A percentile compares a stretch with the other conserved stretches of the same genome.
phyloP scores from a whole-genome alignment of 345 rosid species.

The Gossypium anomalum region DNA sequence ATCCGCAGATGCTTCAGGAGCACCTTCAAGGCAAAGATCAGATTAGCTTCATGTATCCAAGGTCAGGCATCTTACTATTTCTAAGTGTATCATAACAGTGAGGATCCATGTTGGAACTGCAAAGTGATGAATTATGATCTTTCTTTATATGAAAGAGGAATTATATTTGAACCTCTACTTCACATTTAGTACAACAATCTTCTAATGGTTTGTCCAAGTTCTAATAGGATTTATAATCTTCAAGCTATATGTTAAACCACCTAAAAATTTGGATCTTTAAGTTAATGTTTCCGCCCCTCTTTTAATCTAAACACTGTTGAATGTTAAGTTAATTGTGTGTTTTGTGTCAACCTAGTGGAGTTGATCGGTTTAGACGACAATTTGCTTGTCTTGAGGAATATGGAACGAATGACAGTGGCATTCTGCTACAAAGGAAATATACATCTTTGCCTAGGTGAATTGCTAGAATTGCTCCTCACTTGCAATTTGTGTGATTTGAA shows the following conservation, averaged over 20 bases:
- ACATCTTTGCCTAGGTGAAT: conserved; percentile 82
- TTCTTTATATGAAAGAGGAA: too few species aligned
- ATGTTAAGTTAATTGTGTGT: not conserved
- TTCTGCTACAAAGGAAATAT: conserved; percentile 64
- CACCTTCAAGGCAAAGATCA: conserved; percentile 71
- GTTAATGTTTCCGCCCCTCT: not conserved
- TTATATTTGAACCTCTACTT: too few species aligned
- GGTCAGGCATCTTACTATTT: conserved; percentile 37
- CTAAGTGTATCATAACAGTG: not conserved
- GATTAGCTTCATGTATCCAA: conserved; percentile 79
- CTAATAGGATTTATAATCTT: not conserved
- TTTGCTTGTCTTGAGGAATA: conserved; percentile 83
- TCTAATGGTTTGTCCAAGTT: not conserved
- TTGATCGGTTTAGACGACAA: conserved; percentile 71
- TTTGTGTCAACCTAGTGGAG: conserved; percentile 46
- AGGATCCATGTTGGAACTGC: not conserved
- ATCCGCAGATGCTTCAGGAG: conserved; percentile 72
- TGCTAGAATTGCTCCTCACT: not conserved
- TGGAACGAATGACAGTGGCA: conserved; percentile 44
- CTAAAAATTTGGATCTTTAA: not conserved
- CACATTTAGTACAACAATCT: too few species aligned
- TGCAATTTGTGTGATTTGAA: not conserved
- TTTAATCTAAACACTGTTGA: not conserved
- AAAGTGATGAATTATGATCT: too few species aligned
- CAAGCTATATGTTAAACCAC: not conserved